Conservation (phyloP, 805 yeast genomes). For the Pichia eremophila region DNA sequence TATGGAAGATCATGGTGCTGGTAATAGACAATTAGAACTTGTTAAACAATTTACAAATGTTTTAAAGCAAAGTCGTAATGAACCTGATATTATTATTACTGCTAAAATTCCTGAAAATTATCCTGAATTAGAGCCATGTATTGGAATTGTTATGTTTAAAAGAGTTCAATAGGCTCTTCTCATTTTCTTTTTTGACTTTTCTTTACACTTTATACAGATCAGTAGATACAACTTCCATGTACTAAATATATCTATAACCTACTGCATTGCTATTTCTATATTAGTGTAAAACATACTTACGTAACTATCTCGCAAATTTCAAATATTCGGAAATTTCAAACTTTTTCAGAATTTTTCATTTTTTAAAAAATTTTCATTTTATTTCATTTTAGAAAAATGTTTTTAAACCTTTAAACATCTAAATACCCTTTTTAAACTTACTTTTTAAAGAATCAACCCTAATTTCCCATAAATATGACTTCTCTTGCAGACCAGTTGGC, state of each 20-base stretch:
- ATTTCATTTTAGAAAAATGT: background rate
- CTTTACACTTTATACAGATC: too few relatives aligned
- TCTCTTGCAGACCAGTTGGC: conserved; percentile 79
- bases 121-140: conserved; percentile 13
- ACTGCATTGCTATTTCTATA: too few relatives aligned
- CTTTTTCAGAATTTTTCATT: background rate
- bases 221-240: too few relatives aligned
- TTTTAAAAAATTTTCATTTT: conserved; percentile 1
- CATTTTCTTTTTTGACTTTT: too few relatives aligned
- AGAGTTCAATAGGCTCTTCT: conserved; percentile 1
- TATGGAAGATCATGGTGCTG: conserved; percentile 7
- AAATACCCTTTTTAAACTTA: background rate
- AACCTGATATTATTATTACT: conserved; percentile 17
- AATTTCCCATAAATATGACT: conserved; percentile 3
- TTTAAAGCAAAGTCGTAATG: conserved; percentile 14
- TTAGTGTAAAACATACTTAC: too few relatives aligned
- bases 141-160: conserved; percentile 17
- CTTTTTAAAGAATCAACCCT: background rate
- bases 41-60: conserved; percentile 10
- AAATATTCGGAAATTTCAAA: too few relatives aligned
- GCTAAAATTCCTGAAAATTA: conserved; percentile 10
- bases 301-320: too few relatives aligned
- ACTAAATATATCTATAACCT: too few relatives aligned
- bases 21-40: conserved; percentile 9
- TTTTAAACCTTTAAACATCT: background rate